Evolutionary conservation across 495 filamentous ascomycete species (phyloP), one percentile per base, ranked within the genome.

Genomic region (Melanomma pulvis-pyrius): DNA sequence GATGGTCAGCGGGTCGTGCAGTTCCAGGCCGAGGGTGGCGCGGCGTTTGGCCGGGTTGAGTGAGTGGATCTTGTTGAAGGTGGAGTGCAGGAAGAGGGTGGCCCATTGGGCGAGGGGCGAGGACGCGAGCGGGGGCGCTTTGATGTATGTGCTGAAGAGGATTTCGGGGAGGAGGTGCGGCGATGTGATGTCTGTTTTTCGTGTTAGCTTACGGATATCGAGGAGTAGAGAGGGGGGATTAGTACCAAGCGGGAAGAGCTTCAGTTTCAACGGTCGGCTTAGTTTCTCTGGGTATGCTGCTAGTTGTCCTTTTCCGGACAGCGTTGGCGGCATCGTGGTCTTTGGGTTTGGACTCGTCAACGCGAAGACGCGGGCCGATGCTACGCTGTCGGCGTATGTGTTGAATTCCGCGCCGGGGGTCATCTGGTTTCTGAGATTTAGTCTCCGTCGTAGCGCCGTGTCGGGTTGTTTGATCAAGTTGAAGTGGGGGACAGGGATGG

Each of bases 1-100:
- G 6, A 98, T 81, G 63, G 86, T 89, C 24, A 97, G 77, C 11
- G 93, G 93, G 73, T 99, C 94, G 71, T 99, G 94, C 68, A 98
- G 76, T 60, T 85, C 86, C 22, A 97, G 77, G 28, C 82, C 82
- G 0, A 84, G 83, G 34, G 72, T 80, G 28, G 83, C 86, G 1
- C 81, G 80, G 24, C 78, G 81, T 8, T 79, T 75, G 51, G 82
- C 80, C 11, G 84, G 79, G 44, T 88, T 82, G 11, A 90, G 69
- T 13, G 74, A 71, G 52, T 86, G 83, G 68, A 96, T 84, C 54
- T 92, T 94, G 56, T 79, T 76, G 77, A 93, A 96, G 3, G 90
- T 91, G 30, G 90, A 83, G 1, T 71, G 74, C 74, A 97, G 82
- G 73, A 98, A 97, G 7, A 87, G 88, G 15, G 82, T 76, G 13